Base-by-base conservation (phyloP, 805 yeast species). In the Diddensiella santjacobensis region DNA sequence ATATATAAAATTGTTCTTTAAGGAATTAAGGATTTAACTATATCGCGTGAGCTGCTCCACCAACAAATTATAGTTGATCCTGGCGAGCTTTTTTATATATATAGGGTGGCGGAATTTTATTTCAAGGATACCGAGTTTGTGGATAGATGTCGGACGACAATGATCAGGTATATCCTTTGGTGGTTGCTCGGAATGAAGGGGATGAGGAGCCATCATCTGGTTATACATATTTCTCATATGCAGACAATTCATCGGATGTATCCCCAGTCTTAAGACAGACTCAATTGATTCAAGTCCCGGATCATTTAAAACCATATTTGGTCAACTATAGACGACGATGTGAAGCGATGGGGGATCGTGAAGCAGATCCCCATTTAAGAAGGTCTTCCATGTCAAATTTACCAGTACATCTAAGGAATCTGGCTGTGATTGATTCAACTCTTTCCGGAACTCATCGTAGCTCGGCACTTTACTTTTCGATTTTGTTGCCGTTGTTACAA, bases 381-480 rank as follows among this genome's bases (percentile, higher is more conserved):
- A 26, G 45, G 23, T 35, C 30, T 5, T 44, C 44, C 20, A 13
- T 31, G 23, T 44, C 53, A 19, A 38, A 29, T 11, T 44, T 50
- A 10, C 66, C 67, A 2, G 38, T 38, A 4, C 59, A 57, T 22
- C 50, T 62, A 37, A 41, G 57, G 15, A 55, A 57, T 44, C 53
- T 68, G 20, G 64, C 67, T 0, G 62, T 68, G 15, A 56, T 68
- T 3, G 68, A 67, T 50, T 65, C 70, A 10, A 55, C 58, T 38
- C 42, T 48, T 2, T 63, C 71, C 1, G 71, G 69, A 6, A 40
- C 54, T 13, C 50, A 52, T 10, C 38, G 41, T 22, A 59, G 65
- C 29, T 55, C 58, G 2, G 51, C 46, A 4, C 40, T 60, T 4
- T 69, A 66, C 51, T 60, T 59, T 24, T 50, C 57, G 15, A 48